Conservation (phyloP, 257 asterid genomes). For the Oldenlandia corymbosa region DNA sequence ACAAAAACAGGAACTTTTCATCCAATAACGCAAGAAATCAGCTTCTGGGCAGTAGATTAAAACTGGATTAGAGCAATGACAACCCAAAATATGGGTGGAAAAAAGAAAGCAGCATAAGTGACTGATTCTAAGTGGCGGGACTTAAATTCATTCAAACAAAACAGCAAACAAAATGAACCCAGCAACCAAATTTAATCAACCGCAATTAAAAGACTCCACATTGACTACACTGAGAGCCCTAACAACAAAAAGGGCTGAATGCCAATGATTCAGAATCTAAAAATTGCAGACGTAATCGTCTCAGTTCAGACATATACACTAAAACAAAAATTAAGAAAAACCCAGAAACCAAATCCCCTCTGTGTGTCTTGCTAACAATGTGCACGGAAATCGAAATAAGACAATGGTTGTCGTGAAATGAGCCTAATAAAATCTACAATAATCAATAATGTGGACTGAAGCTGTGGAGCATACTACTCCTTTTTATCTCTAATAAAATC, state of each 20-base stretch:
- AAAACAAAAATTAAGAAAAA: neutral
- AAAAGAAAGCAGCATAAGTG: neutral
- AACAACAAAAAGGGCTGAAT: slow-evolving; percentile 1
- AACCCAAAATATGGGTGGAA: slow-evolving; percentile 5
- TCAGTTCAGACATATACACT: neutral
- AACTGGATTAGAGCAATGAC: slow-evolving; percentile 2
- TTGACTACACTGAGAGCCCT: slow-evolving; percentile 12
- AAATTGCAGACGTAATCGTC: slow-evolving; percentile 1
- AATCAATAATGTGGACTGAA: too few species aligned
- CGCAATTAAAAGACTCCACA: neutral
- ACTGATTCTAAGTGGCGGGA: neutral
- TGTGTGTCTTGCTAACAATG: neutral
- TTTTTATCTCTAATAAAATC: neutral
- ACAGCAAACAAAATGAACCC: neutral
- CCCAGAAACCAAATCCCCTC: neutral
- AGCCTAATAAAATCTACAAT: neutral
- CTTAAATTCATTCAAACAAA: neutral
- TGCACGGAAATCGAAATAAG: slow-evolving; percentile 11
- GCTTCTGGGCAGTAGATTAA: slow-evolving; percentile 25
- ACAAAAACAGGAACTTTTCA: slow-evolving; percentile 29
- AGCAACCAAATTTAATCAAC: slow-evolving; percentile 10
- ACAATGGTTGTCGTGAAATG: neutral
- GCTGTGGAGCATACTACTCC: too few species aligned
- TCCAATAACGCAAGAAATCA: slow-evolving; percentile 2
- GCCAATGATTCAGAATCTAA: slow-evolving; percentile 1